Evolutionary conservation across 1,139 yeast genomes (phyloP).

Genomic region (Suhomyces terraborum): DNA sequence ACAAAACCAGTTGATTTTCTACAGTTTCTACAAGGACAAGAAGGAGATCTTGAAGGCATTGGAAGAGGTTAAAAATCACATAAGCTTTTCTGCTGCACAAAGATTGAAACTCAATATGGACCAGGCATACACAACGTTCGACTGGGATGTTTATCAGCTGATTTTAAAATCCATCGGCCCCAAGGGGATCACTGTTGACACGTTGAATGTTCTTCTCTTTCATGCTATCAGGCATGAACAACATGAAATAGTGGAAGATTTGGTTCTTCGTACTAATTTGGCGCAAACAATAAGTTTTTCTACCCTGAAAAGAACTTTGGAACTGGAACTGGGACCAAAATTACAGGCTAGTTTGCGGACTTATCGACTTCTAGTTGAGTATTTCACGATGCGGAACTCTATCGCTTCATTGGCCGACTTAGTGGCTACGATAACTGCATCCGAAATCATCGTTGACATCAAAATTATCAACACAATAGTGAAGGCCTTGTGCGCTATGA

Average conservation of each 20-base stretch:
- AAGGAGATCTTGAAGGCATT: conserved; percentile 22
- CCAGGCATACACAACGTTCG: conserved; percentile 20
- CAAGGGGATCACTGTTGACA: conserved; percentile 11
- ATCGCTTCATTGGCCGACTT: background rate
- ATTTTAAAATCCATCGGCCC: conserved; percentile 13
- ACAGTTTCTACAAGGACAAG: conserved; percentile 36
- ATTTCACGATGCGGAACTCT: conserved; percentile 1
- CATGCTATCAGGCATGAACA: conserved; percentile 31
- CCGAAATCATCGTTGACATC: conserved; percentile 19
- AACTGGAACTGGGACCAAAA: too few species aligned
- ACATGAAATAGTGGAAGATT: conserved; percentile 14
- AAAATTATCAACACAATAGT: conserved; percentile 22
- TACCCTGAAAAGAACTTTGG: background rate
- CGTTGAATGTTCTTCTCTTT: conserved; percentile 28
- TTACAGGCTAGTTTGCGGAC: conserved; percentile 6
- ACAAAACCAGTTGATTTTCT: conserved; percentile 31
- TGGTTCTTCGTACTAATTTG: conserved; percentile 7
- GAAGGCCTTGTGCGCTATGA: conserved; percentile 15
- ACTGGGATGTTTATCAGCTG: conserved; percentile 23
- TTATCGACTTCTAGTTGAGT: conserved; percentile 10
- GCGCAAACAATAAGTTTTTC: background rate
- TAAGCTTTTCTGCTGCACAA: background rate
- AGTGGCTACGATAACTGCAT: background rate
- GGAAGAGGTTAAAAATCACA: conserved; percentile 3
- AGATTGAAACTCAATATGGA: background rate